Evolutionary conservation across 331 rosid species (phyloP).

Genomic region (Cydonia oblonga): DNA sequence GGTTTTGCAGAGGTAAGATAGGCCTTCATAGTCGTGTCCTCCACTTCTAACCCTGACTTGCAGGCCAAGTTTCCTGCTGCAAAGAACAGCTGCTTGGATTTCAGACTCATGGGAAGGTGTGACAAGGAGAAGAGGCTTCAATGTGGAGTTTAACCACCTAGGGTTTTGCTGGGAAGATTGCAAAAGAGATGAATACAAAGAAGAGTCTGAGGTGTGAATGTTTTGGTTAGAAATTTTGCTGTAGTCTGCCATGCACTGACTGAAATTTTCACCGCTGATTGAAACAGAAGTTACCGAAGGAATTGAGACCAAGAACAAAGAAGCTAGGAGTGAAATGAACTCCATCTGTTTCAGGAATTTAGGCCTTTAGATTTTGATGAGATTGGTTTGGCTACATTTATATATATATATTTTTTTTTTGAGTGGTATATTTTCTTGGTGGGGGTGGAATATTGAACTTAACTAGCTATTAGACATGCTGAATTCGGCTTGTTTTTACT

Average conservation of each 20-base stretch:
- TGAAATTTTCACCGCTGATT: neutral
- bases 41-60: conserved; percentile 46
- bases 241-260: conserved; percentile 5
- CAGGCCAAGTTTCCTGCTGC: conserved; percentile 15
- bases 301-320: neutral
- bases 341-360: neutral
- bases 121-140: conserved; percentile 16
- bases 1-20: conserved; percentile 30
- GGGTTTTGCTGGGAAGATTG: conserved; percentile 21
- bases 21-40: conserved; percentile 54
- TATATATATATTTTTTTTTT: neutral
- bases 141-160: conserved; percentile 17
- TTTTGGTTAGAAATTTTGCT: neutral
- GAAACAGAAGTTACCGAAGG: neutral
- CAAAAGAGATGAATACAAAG: conserved; percentile 1
- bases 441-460: neutral
- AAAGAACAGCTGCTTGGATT: conserved; percentile 13
- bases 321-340: neutral
- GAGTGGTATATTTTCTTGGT: neutral
- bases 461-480: neutral
- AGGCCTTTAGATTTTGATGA: neutral
- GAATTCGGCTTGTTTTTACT: neutral
- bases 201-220: conserved; percentile 7
- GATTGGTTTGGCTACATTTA: neutral
- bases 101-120: conserved; percentile 17